Percentiles rank a stretch among this genome's conserved stretches.
phyloP scores from a whole-genome alignment of 2,329 filamentous ascomycete genomes.

The Epichloe amarillans region DNA sequence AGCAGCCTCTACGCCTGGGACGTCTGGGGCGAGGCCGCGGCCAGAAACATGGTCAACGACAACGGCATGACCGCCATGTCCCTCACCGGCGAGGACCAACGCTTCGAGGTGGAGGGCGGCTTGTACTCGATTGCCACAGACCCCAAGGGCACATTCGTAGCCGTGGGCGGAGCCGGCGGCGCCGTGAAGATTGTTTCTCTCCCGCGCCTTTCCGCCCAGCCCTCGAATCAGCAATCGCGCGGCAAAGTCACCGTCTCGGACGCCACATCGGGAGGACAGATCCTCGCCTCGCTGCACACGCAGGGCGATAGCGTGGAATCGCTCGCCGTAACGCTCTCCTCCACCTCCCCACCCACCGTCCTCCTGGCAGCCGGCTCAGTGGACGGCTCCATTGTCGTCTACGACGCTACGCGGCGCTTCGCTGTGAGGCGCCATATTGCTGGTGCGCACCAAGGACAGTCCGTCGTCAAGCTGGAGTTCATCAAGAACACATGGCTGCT shows the following conservation, averaged over 20 bases:
- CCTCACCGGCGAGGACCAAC: slow-evolving; percentile 69
- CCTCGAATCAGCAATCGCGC: slow-evolving; percentile 6
- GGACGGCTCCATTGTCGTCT: slow-evolving; percentile 69
- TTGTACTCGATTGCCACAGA: slow-evolving; percentile 79
- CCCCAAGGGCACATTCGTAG: slow-evolving; percentile 65
- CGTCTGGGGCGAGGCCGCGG: slow-evolving; percentile 67
- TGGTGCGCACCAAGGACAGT: slow-evolving; percentile 74
- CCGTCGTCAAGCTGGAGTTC: slow-evolving; percentile 89
- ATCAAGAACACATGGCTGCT: slow-evolving; percentile 55
- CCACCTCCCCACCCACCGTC: slow-evolving; percentile 32
- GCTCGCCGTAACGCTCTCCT: slow-evolving; percentile 40
- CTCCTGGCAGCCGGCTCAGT: slow-evolving; percentile 54
- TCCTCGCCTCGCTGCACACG: slow-evolving; percentile 71
- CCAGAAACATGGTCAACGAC: slow-evolving; percentile 33
- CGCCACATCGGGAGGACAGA: slow-evolving; percentile 35
- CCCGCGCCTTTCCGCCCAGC: slow-evolving; percentile 41
- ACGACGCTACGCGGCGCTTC: slow-evolving; percentile 76
- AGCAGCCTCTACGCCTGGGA: slow-evolving; percentile 86
- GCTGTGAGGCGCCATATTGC: slow-evolving; percentile 71
- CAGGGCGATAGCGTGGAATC: slow-evolving; percentile 70
- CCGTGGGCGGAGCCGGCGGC: slow-evolving; percentile 78
- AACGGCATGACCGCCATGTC: slow-evolving; percentile 56
- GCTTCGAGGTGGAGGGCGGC: slow-evolving; percentile 84
- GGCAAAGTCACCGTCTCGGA: slow-evolving; percentile 22
- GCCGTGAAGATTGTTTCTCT: slow-evolving; percentile 75